Base-by-base conservation (phyloP, 2,329 filamentous ascomycete species). In the Myotisia sp. region DNA sequence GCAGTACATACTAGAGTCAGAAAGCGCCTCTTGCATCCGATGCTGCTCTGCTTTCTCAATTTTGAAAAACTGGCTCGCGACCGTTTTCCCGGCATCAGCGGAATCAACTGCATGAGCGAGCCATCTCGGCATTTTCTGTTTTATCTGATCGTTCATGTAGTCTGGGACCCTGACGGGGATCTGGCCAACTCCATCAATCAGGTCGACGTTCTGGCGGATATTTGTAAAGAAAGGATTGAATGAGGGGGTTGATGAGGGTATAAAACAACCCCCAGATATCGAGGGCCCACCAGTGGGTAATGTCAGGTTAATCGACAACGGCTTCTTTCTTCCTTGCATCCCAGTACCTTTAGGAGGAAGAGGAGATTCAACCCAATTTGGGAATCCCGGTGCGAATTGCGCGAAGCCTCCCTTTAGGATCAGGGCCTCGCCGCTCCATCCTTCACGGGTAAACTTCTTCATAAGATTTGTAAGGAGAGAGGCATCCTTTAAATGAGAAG, bases 171-270 rank as follows among this genome's bases (percentile, higher is more conserved):
- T 74, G 37, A 80, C 49, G 9, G 71, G 52, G 43, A 77, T 74
- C 47, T 92, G 86, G 0, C 90, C 90, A 7, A 95, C 87, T 13
- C 90, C 90, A 44, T 84, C 85, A 20, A 92, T 79, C 12, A 98
- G 65, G 50, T 95, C 90, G 73, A 92, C 87, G 43, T 95, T 93
- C 54, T 95, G 90, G 27, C 90, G 76, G 47, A 98, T 95, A 44
- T 94, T 95, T 41, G 76, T 76, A 55, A 95, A 95, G 62, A 98
- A 95, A 0, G 87, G 86, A 47, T 92, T 92, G 0, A 75, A 68
- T 1, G 74, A 71, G 39, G 74, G 75, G 43, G 74, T 68, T 0
- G 72, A 68, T 24, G 64, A 63, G 3, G 90, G 90, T 53, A 95
- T 74, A 39, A 74, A 71, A 42, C 92, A 92, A 5, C 87, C 87